Base-by-base conservation (phyloP, 1,284 basidiomycete genomes). In the Cutaneotrichosporon arboriforme region DNA sequence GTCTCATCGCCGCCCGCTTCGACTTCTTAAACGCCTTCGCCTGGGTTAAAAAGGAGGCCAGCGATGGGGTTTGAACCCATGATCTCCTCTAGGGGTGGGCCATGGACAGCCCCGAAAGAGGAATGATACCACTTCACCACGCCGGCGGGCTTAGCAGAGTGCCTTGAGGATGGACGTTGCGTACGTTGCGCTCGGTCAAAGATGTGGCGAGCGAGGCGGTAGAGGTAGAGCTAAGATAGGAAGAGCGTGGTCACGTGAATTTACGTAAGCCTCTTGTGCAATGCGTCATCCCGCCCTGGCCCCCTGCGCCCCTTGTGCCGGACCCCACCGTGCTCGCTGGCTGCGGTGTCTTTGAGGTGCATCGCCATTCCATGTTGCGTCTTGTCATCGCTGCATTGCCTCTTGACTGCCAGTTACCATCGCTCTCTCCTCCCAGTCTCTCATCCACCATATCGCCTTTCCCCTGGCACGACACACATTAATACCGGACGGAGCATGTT, bases 401-500 rank as follows among this genome's bases (percentile, higher is more conserved):
- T n/a, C n/a, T n/a, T n/a, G n/a, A n/a, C n/a, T n/a, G n/a, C n/a
- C n/a, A n/a, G n/a, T n/a, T n/a, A n/a, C n/a, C 14, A 39, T 18
- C 39, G 9, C 8, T 3, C 18, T 21, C 10, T 21, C 39, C 12
- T 14, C 39, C 39, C 21, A 13, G 3, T 40, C 39, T 20, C 17
- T 17, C 41, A 23, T 13, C 8, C 34, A 36, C 44, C n/a, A 46
- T 20, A 15, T 10, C 44, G 21, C 34, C n/a, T 8, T 22, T 10
- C n/a, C 20, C 14, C 44, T 2, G 18, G 8, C 20, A 38, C 35
- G 46, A 37, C 34, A 38, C 36, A 23, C 22, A n/a, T n/a, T n/a
- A n/a, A n/a, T 7, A 21, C 15, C 15, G 15, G 9, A n/a, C 23
- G 35, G 15, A 45, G 12, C 55, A 79, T 79, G 77, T 78, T 79